Evolutionary conservation across 441 rosid species (phyloP), one percentile per base, ranked within the genome.

Genomic region (Viola pubescens): DNA sequence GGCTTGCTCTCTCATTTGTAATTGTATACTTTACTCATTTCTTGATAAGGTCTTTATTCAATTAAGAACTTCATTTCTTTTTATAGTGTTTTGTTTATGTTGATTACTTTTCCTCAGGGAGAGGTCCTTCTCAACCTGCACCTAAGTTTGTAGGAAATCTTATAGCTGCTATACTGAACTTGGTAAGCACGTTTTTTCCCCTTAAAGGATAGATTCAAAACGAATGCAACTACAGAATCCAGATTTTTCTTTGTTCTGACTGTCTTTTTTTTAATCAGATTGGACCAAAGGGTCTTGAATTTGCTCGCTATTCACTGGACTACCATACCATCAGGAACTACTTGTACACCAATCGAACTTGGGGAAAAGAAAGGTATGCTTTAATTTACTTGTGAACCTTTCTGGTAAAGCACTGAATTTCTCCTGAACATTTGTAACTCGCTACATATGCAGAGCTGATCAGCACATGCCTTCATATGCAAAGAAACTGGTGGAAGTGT

Each of bases 261-360:
- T 34, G 45, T 52, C n/a, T 52, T 57, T 51, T 34, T 58, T 54
- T 63, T 49, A 56, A 72, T 65, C 81, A 89, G 98, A 75, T 92
- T 78, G 91, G 97, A 39, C 98, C 98, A 1, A 92, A 87, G 75
- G 98, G 98, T 61, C 75, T 92, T 63, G 98, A 92, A 77, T 92
- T 89, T 69, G 98, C 98, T 26, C 87, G 95, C 47, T 91, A 89
- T 75, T 91, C 94, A 11, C 86, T 89, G 9, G 97, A 92, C 71
- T 92, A 92, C 77, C 98, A 89, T 78, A 92, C 98, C 4, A 89
- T 89, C 70, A 79, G 98, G 76, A 92, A 92, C 78, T 89, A 81
- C 69, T 67, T 92, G 77, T 63, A 92, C 43, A 79, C 80, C 3
- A 81, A 81, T 64, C 97, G 98, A 4, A 56, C 76, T 61, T 87